A percentile compares a stretch with the other conserved stretches of the same genome.
phyloP scores from a whole-genome alignment of 306 rosid species.

The Malus sieversii region DNA sequence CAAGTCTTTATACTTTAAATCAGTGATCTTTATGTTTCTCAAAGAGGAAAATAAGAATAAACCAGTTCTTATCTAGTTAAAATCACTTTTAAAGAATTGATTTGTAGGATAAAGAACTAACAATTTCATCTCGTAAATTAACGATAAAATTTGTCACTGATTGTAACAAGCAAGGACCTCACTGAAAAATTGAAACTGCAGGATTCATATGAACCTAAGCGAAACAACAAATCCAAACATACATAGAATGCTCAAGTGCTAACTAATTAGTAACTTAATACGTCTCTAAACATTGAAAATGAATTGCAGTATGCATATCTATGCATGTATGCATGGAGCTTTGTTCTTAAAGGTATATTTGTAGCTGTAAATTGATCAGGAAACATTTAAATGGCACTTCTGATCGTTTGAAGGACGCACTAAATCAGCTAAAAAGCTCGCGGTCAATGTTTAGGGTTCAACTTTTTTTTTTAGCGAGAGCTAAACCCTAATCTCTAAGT shows the following conservation, averaged over 20 bases:
- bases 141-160: not conserved
- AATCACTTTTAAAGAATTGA: not conserved
- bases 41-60: not conserved
- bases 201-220: not conserved
- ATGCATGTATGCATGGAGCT: not conserved
- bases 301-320: not conserved
- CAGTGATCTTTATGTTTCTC: too few relatives aligned
- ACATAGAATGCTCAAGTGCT: not conserved
- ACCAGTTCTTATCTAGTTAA: not conserved
- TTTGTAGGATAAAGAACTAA: not conserved
- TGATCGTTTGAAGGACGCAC: not conserved
- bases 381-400: not conserved
- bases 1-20: not conserved
- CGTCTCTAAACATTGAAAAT: not conserved
- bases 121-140: not conserved
- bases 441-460: not conserved
- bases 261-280: not conserved
- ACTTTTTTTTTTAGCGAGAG: not conserved
- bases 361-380: not conserved
- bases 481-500: not conserved
- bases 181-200: not conserved
- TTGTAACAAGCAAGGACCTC: not conserved
- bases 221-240: not conserved
- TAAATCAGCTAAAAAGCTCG: not conserved
- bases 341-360: not conserved